These are phyloP conservation scores for Geosmithia flava DNA, from an alignment of 2,329 filamentous ascomycete species.

Conservation along the genomic window DNA sequence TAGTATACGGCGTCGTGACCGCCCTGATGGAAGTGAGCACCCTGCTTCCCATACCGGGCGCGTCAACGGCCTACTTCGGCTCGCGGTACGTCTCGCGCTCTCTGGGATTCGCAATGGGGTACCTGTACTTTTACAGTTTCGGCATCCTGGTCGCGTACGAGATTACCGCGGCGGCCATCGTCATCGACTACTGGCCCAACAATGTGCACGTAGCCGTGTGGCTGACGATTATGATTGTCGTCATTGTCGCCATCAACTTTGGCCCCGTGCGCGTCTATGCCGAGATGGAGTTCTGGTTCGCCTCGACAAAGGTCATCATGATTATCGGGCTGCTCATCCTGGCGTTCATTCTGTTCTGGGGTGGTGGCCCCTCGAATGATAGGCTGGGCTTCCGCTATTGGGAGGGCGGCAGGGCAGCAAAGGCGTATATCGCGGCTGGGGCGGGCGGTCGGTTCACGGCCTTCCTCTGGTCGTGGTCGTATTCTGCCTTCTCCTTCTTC, in stretches of 20 bases:
- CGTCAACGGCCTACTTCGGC: conserved; percentile 6
- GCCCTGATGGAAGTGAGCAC: conserved; percentile 49
- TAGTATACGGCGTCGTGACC: conserved; percentile 48
- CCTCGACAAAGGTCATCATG: conserved; percentile 32
- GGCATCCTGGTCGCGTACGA: conserved; percentile 9
- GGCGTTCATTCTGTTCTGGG: conserved; percentile 30
- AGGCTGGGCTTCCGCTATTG: conserved; percentile 31
- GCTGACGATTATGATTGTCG: conserved; percentile 9
- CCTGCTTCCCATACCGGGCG: conserved; percentile 12
- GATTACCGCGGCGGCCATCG: conserved; percentile 7
- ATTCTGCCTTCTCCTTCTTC: conserved; percentile 43
- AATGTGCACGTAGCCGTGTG: conserved; percentile 9
- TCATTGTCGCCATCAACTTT: conserved; percentile 9
- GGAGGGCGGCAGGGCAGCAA: conserved; percentile 19
- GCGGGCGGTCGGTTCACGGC: conserved; percentile 42
- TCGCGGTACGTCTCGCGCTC: conserved; percentile 8
- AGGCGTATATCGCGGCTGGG: conserved; percentile 21
- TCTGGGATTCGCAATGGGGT: conserved; percentile 4
- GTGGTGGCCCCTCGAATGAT: conserved; percentile 30
- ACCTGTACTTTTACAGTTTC: conserved; percentile 7
- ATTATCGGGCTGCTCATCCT: conserved; percentile 38
- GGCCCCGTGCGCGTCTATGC: conserved; percentile 23
- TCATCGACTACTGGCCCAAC: conserved; percentile 10
- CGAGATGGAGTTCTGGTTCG: conserved; percentile 37
- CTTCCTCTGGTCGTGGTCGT: conserved; percentile 36